These are phyloP conservation scores for Lyophyllum semitale DNA, from an alignment of 768 basidiomycete species.

Conservation along the genomic window DNA sequence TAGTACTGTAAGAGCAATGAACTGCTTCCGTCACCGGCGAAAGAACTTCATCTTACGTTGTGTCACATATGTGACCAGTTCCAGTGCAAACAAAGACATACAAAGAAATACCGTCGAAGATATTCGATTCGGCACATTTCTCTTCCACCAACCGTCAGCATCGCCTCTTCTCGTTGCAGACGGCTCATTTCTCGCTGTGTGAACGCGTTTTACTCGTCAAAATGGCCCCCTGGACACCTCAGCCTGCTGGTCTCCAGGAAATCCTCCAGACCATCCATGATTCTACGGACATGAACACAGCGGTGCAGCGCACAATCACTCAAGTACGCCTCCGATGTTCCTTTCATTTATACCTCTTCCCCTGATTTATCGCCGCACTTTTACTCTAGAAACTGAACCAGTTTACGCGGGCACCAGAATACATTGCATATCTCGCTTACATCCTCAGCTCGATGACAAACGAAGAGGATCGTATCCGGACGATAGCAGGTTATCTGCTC, in stretches of 20 bases:
- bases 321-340: constrained; percentile 52
- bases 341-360: constrained; percentile 17
- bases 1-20: not conserved
- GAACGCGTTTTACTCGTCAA: constrained; percentile 41
- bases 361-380: constrained; percentile 19
- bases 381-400: constrained; percentile 75
- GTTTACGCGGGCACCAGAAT: constrained; percentile 89
- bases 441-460: constrained; percentile 80
- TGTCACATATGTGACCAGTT: constrained; percentile 20
- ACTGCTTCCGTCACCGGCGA: not conserved
- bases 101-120: constrained; percentile 26
- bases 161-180: constrained; percentile 22
- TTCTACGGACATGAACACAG: constrained; percentile 78
- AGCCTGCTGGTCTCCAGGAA: constrained; percentile 85
- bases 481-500: constrained; percentile 94
- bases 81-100: constrained; percentile 16
- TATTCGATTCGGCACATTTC: constrained; percentile 14
- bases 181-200: constrained; percentile 24
- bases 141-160: constrained; percentile 23
- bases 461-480: constrained; percentile 91
- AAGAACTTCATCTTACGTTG: not conserved
- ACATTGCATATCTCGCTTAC: constrained; percentile 93
- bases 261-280: constrained; percentile 90
- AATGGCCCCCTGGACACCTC: constrained; percentile 83
- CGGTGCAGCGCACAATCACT: constrained; percentile 80